phyloP scores from a whole-genome alignment of 2,329 filamentous ascomycete genomes.

The Cordyceps militaris region DNA sequence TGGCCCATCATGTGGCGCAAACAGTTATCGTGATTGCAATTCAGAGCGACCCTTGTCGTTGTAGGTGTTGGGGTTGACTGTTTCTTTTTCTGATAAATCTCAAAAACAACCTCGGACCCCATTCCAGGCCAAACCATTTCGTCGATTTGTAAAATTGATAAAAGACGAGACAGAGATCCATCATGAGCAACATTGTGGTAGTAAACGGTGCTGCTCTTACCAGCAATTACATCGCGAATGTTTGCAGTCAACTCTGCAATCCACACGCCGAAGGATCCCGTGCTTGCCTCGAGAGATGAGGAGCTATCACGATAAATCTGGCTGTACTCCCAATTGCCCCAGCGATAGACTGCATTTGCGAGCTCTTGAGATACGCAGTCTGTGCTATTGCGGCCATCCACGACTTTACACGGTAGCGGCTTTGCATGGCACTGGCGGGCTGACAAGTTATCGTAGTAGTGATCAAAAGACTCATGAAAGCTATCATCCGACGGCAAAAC shows the following conservation, averaged over 20 bases:
- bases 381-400: conserved; percentile 36
- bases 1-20: conserved; percentile 23
- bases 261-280: conserved; percentile 63
- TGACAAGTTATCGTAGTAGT: conserved; percentile 80
- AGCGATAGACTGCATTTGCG: conserved; percentile 63
- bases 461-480: conserved; percentile 69
- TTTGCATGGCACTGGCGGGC: conserved; percentile 70
- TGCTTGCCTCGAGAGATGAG: conserved; percentile 54
- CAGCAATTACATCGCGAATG: conserved; percentile 46
- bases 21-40: conserved; percentile 25
- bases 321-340: conserved; percentile 76
- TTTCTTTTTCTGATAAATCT: conserved; percentile 50
- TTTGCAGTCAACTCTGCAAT: conserved; percentile 63
- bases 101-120: conserved; percentile 72
- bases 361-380: conserved; percentile 56
- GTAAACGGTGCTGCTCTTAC: conserved; percentile 41
- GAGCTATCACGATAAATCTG: conserved; percentile 66
- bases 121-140: conserved; percentile 80
- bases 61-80: conserved; percentile 14
- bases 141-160: conserved; percentile 65
- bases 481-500: conserved; percentile 47
- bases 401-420: conserved; percentile 60
- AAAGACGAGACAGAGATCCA: conserved; percentile 59
- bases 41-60: conserved; percentile 15
- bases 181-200: conserved; percentile 77